Percentiles rank a stretch among this genome's conserved stretches.
Evolutionary conservation across 2,329 filamentous ascomycete genomes (phyloP).

Genomic region (Parastagonospora nodorum): DNA sequence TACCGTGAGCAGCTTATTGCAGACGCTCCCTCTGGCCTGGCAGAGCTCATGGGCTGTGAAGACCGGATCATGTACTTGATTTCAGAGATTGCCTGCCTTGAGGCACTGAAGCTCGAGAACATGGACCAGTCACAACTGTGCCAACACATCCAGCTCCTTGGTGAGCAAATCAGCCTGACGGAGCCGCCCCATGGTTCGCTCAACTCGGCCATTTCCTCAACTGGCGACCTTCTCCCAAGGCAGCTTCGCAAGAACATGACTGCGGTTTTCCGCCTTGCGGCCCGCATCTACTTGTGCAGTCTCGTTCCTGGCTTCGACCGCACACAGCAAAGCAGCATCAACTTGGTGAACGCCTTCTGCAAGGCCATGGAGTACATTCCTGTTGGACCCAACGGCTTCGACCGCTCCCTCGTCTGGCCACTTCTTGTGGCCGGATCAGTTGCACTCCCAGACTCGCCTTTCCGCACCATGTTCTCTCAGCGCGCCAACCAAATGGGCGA

Average conservation of each 20-base stretch:
- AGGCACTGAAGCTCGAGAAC: constrained; percentile 77
- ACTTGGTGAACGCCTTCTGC: constrained; percentile 78
- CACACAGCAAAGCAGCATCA: constrained; percentile 72
- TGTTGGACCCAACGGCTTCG: constrained; percentile 78
- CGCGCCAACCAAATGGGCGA: constrained; percentile 77
- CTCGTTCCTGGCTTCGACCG: constrained; percentile 87
- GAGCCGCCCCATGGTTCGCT: constrained; percentile 61
- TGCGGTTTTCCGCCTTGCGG: constrained; percentile 85
- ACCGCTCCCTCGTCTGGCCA: constrained; percentile 91
- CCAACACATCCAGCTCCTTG: constrained; percentile 86
- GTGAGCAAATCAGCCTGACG: constrained; percentile 81
- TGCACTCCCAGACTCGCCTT: constrained; percentile 71
- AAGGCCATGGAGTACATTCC: constrained; percentile 82
- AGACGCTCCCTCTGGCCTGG: constrained; percentile 71
- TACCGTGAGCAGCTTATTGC: constrained; percentile 90
- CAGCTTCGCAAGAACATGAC: constrained; percentile 90
- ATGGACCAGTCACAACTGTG: constrained; percentile 87
- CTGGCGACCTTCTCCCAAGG: constrained; percentile 77
- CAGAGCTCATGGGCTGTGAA: constrained; percentile 96
- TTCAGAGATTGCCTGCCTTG: constrained; percentile 94
- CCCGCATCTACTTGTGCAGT: constrained; percentile 95
- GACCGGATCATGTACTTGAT: constrained; percentile 98
- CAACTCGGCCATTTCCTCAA: constrained; percentile 60
- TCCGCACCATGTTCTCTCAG: constrained; percentile 78
- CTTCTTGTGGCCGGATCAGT: constrained; percentile 85